Percentiles rank a stretch among this genome's conserved stretches.
Conservation (phyloP, 345 rosid genomes). For the Eucalyptus erythrocorys region DNA sequence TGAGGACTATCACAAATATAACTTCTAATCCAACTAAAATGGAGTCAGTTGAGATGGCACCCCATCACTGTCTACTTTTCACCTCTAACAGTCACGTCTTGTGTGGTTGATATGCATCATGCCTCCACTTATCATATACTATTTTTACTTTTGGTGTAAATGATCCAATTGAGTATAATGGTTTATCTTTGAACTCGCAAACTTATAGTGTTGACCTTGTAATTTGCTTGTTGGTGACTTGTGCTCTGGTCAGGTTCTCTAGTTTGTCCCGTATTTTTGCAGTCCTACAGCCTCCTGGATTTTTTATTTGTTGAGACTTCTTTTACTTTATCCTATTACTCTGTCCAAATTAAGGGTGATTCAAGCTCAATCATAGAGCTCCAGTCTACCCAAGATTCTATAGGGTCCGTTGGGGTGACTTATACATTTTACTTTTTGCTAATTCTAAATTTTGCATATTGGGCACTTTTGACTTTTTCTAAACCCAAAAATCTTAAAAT, state of each 20-base stretch:
- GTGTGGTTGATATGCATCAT: neutral
- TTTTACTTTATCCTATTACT: neutral
- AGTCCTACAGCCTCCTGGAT: neutral
- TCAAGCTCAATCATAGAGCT: neutral
- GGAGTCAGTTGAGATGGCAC: neutral
- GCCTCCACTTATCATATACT: neutral
- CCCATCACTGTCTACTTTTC: neutral
- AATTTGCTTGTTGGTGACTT: neutral
- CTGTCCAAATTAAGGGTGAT: neutral
- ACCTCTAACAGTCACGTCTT: neutral
- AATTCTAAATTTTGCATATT: neutral
- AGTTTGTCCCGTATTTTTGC: neutral
- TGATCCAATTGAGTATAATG: neutral
- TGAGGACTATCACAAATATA: neutral
- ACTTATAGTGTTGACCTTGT: neutral
- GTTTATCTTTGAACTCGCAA: neutral
- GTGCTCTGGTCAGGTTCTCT: neutral
- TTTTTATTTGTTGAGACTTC: neutral
- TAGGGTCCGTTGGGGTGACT: neutral
- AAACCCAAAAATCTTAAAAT: neutral
- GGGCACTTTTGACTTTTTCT: neutral
- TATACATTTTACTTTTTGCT: neutral
- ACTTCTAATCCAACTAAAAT: neutral
- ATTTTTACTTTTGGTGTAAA: neutral
- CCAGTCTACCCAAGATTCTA: neutral